These are phyloP conservation scores for Pluteus cervinus DNA, from an alignment of 768 basidiomycete species.

Conservation along the genomic window DNA sequence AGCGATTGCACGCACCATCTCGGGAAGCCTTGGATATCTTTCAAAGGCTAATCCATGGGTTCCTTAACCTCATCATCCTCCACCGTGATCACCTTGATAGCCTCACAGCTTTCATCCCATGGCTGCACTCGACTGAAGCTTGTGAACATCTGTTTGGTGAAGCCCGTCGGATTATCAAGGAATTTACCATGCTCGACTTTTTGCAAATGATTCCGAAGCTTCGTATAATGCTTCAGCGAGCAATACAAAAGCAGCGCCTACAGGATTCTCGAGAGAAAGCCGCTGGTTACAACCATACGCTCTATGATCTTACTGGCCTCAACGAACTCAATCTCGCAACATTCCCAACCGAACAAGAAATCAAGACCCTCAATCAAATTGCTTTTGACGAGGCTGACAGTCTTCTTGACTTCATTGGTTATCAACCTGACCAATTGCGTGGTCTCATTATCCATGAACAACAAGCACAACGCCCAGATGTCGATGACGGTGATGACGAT, in stretches of 20 bases:
- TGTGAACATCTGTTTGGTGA: conserved; percentile 29
- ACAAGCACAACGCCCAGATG: too few relatives aligned
- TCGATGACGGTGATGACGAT: too few relatives aligned
- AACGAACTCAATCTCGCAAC: conserved; percentile 12
- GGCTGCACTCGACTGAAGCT: conserved; percentile 26
- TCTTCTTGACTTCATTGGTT: conserved; percentile 14
- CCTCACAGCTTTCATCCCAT: conserved; percentile 28
- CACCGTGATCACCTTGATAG: conserved; percentile 24
- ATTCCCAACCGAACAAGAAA: conserved; percentile 17
- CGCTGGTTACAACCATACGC: conserved; percentile 21
- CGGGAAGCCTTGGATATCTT: conserved; percentile 26
- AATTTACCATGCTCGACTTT: conserved; percentile 28
- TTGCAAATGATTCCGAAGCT: conserved; percentile 22
- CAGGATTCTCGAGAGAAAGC: conserved; percentile 12
- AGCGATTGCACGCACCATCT: conserved; percentile 23
- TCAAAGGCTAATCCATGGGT: conserved; percentile 21
- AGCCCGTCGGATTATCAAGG: conserved; percentile 20
- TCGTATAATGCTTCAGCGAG: conserved; percentile 16
- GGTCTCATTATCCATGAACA: too few relatives aligned
- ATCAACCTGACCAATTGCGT: conserved; percentile 2
- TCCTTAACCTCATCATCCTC: conserved; percentile 23
- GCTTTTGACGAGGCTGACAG: conserved; percentile 16
- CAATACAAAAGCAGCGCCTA: conserved; percentile 6
- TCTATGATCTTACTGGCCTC: conserved; percentile 14
- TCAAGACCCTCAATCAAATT: conserved; percentile 8